Percentiles rank a stretch among this genome's conserved stretches.
Conservation (phyloP, 2,329 filamentous ascomycete genomes). For the Fusarium sp. region DNA sequence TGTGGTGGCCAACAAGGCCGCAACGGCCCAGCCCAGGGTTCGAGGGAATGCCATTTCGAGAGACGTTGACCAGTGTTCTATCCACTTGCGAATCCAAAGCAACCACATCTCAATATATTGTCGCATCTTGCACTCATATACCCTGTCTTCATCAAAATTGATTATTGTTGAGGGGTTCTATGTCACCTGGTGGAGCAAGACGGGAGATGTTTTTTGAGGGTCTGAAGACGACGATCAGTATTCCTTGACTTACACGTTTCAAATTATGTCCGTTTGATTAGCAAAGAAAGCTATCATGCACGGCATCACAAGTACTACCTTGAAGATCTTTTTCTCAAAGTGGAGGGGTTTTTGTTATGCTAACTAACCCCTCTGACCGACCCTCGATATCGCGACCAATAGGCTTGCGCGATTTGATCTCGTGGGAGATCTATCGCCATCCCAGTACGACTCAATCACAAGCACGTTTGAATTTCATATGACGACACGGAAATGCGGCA, state of each 20-base stretch:
- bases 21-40: not conserved
- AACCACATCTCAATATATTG: not conserved
- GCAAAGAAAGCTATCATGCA: not conserved
- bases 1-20: not conserved
- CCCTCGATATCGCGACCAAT: slow-evolving; percentile 1
- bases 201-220: not conserved
- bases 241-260: slow-evolving; percentile 8
- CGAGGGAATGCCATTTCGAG: slow-evolving; percentile 13
- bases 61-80: slow-evolving; percentile 6
- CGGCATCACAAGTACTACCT: not conserved
- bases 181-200: slow-evolving; percentile 1
- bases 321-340: slow-evolving; percentile 21
- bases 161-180: not conserved
- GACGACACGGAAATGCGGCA: slow-evolving; percentile 10
- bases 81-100: slow-evolving; percentile 1
- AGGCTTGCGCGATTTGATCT: slow-evolving; percentile 1
- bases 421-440: slow-evolving; percentile 16
- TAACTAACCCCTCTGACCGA: slow-evolving; percentile 3
- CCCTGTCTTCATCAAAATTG: not conserved
- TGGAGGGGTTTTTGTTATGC: slow-evolving; percentile 1
- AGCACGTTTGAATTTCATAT: not conserved
- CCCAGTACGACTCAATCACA: slow-evolving; percentile 1
- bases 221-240: not conserved
- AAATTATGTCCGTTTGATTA: slow-evolving; percentile 14
- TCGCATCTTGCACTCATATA: slow-evolving; percentile 19